Conservation (phyloP, 805 yeast species). For the Pichia kluyveri region DNA sequence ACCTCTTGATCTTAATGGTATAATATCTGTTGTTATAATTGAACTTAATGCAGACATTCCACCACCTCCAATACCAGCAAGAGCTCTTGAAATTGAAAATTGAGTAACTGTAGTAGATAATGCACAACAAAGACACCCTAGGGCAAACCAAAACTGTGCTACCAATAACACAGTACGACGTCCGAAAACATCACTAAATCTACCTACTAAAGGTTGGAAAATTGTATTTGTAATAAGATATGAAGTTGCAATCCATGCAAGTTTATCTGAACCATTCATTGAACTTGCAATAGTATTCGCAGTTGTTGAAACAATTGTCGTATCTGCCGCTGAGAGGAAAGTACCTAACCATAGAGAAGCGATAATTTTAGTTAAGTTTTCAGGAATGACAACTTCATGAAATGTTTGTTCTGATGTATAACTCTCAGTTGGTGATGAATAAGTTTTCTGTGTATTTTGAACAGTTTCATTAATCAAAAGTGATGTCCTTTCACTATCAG, state of each 20-base stretch:
- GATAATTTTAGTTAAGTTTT: conserved; percentile 15
- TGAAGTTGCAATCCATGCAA: conserved; percentile 68
- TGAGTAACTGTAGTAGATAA: conserved; percentile 33
- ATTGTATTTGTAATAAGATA: conserved; percentile 62
- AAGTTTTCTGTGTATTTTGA: not conserved
- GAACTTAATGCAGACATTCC: conserved; percentile 43
- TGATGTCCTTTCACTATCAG: conserved; percentile 3
- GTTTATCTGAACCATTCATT: conserved; percentile 39
- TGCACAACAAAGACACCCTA: conserved; percentile 37
- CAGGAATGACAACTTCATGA: conserved; percentile 16
- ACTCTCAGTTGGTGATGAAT: conserved; percentile 6
- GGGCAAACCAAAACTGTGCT: conserved; percentile 35
- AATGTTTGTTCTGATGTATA: conserved; percentile 7
- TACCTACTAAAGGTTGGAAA: conserved; percentile 68
- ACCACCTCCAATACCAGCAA: conserved; percentile 54
- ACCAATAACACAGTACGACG: conserved; percentile 36
- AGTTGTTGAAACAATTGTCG: conserved; percentile 52
- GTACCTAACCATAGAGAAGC: conserved; percentile 35
- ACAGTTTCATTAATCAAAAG: conserved; percentile 3
- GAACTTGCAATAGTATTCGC: conserved; percentile 52
- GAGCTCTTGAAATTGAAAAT: conserved; percentile 40
- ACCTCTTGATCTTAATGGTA: conserved; percentile 44
- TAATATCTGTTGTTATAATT: conserved; percentile 47
- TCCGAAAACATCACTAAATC: conserved; percentile 58
- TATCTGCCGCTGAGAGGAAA: conserved; percentile 48